A percentile compares a stretch with the other conserved stretches of the same genome.
Conservation (phyloP, 352 stramenopile genomes). For the Phytopythium sindhum region DNA sequence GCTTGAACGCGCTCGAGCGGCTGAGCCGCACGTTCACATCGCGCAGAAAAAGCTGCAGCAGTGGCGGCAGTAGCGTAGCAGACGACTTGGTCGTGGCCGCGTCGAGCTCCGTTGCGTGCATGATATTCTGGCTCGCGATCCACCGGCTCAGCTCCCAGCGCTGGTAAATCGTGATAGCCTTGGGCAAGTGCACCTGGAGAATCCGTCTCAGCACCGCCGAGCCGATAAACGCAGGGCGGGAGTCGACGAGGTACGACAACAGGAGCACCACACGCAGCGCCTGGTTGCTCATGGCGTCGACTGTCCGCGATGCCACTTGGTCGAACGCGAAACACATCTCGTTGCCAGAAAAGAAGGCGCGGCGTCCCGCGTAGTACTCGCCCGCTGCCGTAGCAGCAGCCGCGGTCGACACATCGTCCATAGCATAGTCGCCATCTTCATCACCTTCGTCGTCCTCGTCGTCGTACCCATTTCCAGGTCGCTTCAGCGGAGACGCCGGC, state of each 20-base stretch:
- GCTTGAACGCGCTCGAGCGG: slow-evolving; percentile 40
- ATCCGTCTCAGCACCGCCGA: slow-evolving; percentile 37
- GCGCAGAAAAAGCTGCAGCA: slow-evolving; percentile 64
- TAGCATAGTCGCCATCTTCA: slow-evolving; percentile 30
- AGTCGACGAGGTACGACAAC: slow-evolving; percentile 58
- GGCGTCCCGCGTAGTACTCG: slow-evolving; percentile 29
- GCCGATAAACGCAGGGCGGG: slow-evolving; percentile 48
- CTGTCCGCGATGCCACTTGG: slow-evolving; percentile 49
- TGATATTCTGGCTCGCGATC: slow-evolving; percentile 57
- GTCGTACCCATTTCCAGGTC: slow-evolving; percentile 22
- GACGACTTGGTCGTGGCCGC: slow-evolving; percentile 35
- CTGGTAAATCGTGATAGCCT: slow-evolving; percentile 67
- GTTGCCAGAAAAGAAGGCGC: slow-evolving; percentile 38
- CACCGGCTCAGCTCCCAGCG: slow-evolving; percentile 65
- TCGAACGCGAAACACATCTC: slow-evolving; percentile 61
- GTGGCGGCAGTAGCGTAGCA: slow-evolving; percentile 41
- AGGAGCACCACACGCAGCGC: slow-evolving; percentile 63
- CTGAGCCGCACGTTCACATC: slow-evolving; percentile 58
- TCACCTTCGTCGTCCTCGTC: slow-evolving; percentile 30
- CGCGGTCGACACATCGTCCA: slow-evolving; percentile 20
- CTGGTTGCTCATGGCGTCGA: slow-evolving; percentile 65
- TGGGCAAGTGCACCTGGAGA: slow-evolving; percentile 41
- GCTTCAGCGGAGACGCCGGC: slow-evolving; percentile 19
- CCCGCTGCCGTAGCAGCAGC: slow-evolving; percentile 10
- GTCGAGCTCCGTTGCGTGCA: slow-evolving; percentile 41